These are phyloP conservation scores for Boletellus ananiceps DNA, from an alignment of 768 basidiomycete genomes.

Conservation along the genomic window DNA sequence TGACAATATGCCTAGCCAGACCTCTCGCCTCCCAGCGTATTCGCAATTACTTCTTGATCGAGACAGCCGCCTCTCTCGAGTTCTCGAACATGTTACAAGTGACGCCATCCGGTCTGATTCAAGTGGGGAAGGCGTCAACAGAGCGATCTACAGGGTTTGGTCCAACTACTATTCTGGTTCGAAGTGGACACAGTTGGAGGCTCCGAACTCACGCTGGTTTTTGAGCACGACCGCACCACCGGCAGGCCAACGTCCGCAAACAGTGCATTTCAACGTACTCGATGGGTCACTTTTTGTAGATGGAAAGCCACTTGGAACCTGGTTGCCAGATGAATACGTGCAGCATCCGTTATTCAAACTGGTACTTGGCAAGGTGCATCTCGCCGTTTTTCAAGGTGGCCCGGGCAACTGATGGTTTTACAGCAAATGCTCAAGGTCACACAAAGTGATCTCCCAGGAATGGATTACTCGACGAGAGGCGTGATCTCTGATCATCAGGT, in stretches of 20 bases:
- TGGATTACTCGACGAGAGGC: constrained; percentile 22
- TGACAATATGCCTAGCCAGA: constrained; percentile 24
- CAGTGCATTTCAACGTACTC: constrained; percentile 39
- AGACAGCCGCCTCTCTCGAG: constrained; percentile 30
- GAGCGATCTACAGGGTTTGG: constrained; percentile 31
- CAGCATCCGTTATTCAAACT: constrained; percentile 10
- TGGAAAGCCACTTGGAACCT: constrained; percentile 17
- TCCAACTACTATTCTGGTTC: constrained; percentile 22
- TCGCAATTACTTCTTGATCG: constrained; percentile 26
- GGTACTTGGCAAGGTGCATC: constrained; percentile 20
- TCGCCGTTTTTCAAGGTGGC: not conserved
- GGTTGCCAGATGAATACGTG: constrained; percentile 12
- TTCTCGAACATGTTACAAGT: constrained; percentile 20
- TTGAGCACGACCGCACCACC: constrained; percentile 16
- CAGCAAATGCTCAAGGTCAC: constrained; percentile 13
- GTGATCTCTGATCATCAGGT: constrained; percentile 19
- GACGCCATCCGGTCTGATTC: constrained; percentile 5
- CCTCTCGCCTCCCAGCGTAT: not conserved
- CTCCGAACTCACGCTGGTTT: constrained; percentile 31
- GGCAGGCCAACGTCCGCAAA: constrained; percentile 16
- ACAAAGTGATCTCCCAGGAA: constrained; percentile 20
- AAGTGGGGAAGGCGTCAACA: constrained; percentile 23
- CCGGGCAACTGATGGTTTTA: not conserved
- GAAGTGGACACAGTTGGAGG: constrained; percentile 19
- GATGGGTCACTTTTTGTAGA: constrained; percentile 22